Percentiles rank a stretch among this genome's conserved stretches.
phyloP scores from a whole-genome alignment of 192 early-diverging fungal genomes.

The Paraglomus brasilianum region DNA sequence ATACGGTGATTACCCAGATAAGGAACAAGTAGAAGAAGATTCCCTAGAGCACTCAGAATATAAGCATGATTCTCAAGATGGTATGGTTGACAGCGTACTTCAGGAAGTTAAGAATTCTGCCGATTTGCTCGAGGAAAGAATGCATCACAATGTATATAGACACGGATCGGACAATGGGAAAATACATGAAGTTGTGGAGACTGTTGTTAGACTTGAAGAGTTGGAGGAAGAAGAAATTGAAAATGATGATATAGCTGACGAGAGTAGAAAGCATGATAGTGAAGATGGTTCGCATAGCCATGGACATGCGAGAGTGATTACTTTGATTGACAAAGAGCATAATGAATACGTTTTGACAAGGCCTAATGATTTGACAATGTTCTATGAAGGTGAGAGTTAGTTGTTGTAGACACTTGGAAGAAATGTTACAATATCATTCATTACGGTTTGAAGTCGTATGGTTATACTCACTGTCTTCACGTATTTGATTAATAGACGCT shows the following conservation, averaged over 20 bases:
- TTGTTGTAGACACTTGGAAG: background rate
- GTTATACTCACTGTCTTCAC: background rate
- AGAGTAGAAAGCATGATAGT: constrained; percentile 22
- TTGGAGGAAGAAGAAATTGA: constrained; percentile 36
- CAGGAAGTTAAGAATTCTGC: constrained; percentile 43
- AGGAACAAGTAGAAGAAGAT: no score
- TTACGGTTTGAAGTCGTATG: background rate
- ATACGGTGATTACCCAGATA: no score
- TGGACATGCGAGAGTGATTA: constrained; percentile 35
- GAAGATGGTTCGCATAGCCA: constrained; percentile 25
- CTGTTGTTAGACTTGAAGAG: constrained; percentile 43
- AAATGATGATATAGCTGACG: constrained; percentile 21
- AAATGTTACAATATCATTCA: no score
- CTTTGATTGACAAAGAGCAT: constrained; percentile 50
- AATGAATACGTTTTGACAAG: constrained; percentile 57
- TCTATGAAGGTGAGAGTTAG: constrained; percentile 43
- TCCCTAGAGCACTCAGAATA: no score
- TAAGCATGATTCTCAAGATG: no score
- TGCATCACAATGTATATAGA: constrained; percentile 40
- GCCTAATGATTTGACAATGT: constrained; percentile 44
- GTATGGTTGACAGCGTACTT: constrained; percentile 41
- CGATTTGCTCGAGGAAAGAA: constrained; percentile 43
- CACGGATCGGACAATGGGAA: constrained; percentile 25
- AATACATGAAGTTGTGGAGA: constrained; percentile 37
- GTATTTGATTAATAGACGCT: constrained; percentile 36